A percentile compares a stretch with the other conserved stretches of the same genome.
Conservation (phyloP, 2,329 filamentous ascomycete species). For the Cadophora gregata region DNA sequence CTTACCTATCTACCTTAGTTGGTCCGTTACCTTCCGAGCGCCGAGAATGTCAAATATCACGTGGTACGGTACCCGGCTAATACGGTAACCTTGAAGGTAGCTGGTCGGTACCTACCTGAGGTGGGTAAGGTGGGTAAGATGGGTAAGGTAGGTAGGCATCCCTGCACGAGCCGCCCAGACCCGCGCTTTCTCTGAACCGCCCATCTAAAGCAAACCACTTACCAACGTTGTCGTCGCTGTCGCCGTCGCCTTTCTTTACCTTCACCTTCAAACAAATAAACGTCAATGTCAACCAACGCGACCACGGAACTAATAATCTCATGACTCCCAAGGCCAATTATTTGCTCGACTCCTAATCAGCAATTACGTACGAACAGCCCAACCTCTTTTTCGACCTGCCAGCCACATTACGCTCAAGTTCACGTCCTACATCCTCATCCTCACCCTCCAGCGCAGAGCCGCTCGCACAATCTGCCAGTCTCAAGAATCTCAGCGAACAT, state of each 20-base stretch:
- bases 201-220: neutral
- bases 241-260: neutral
- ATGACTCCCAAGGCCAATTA: neutral
- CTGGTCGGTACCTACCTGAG: too few relatives aligned
- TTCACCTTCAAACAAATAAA: neutral
- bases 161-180: too few relatives aligned
- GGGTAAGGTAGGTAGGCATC: too few relatives aligned
- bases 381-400: slow-evolving; percentile 16
- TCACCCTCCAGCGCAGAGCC: slow-evolving; percentile 30
- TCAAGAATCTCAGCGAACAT: slow-evolving; percentile 8
- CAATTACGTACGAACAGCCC: neutral
- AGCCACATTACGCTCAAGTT: slow-evolving; percentile 40
- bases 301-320: neutral
- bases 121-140: too few relatives aligned
- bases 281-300: neutral
- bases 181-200: neutral
- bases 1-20: too few relatives aligned
- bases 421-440: slow-evolving; percentile 39
- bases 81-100: too few relatives aligned
- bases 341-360: neutral
- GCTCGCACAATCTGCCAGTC: slow-evolving; percentile 20
- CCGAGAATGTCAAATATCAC: too few relatives aligned
- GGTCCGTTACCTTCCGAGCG: too few relatives aligned
- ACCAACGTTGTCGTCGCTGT: slow-evolving; percentile 2
- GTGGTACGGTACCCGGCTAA: too few relatives aligned